Evolutionary conservation across 345 rosid genomes (phyloP), one percentile per base, ranked within the genome.

Genomic region (Hypericum androsaemum): DNA sequence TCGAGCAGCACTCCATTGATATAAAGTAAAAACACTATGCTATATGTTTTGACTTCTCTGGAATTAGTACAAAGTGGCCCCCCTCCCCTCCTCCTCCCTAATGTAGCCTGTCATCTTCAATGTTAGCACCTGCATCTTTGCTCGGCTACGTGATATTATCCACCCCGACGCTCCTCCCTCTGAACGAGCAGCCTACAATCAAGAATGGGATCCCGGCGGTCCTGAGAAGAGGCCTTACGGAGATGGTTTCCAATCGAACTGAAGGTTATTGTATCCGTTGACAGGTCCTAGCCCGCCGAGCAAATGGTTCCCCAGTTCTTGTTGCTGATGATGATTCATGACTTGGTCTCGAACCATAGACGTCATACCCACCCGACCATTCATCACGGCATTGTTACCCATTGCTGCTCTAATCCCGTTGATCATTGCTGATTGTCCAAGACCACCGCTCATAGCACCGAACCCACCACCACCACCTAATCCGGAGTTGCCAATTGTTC

Each of bases 221-320:
- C 36, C 35, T 35, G 45, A 0, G 16, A 1, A 17, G 38, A 36
- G 28, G 48, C 50, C 52, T 28, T 77, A 80, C 2, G 86, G 79
- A 41, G 92, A 66, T 41, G 76, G 75, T 54, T 77, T 90, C 95
- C 95, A 92, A 65, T 85, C 95, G 70, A 77, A 81, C 48, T 73
- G 96, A 53, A 77, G 70, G 80, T 88, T 88, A 75, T 55, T 80
- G 61, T 69, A 81, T 72, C 88, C 80, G 40, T 78, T 83, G 53
- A 68, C 86, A 12, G 94, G 82, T 67, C 95, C 96, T 56, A 84
- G 43, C 37, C 94, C 94, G 53, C 53, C 58, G 6, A 85, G 81
- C 58, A 83, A 66, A 37, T 81, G 89, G 72, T 68, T 90, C 63
- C 95, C 92, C 58, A 88, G 61, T 60, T 88, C 98, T 56, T 81